Evolutionary conservation across 208 protist genomes (phyloP), one percentile per base, ranked within the genome.

Genomic region (Leishmania aethiopica): DNA sequence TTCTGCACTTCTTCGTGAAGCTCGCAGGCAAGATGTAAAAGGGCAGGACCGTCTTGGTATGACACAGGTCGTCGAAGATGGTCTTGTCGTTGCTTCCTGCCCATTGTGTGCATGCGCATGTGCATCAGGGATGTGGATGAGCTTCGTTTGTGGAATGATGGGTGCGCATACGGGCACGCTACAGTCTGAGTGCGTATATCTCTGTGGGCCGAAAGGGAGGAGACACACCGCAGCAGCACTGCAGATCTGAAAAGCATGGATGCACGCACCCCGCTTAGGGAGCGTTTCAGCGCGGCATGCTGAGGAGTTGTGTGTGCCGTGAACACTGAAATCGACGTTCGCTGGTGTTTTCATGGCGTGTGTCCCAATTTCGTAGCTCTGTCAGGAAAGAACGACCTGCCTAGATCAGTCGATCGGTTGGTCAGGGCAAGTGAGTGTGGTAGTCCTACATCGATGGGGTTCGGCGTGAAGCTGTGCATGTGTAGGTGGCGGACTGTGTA

Each of bases 1-100:
- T 97, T 35, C 86, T 96, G 11, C 93, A 97, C 84, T 97, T 97
- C 88, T 96, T 95, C 77, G 84, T 92, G 47, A 97, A 97, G 87
- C 69, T 97, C 35, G 78, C 81, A 53, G 87, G 81, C 25, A 90
- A 89, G 82, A 45, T 81, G 35, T 77, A 77, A 77, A 60, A 59
- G 35, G 2, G n/a, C 2, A 19, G 77, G 47, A 4, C 28, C 40
- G 51, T 42, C 35, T 51, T 42, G 67, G 59, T 35, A 59, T 78
- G 64, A 84, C 59, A 59, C 7, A 35, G 42, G 3, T 25, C 45
- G 22, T 53, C 15, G 28, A 49, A 42, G 42, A 49, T 35, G 47
- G 25, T 78, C 57, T 69, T 66, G 28, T 40, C 40, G 78, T 79
- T 51, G 17, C 59, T 60, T 80, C 37, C 22, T 76, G 55, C 59